Percentiles rank a stretch among this genome's conserved stretches.
phyloP scores from a whole-genome alignment of 2,329 filamentous ascomycete genomes.

The Aureobasidium sp. region DNA sequence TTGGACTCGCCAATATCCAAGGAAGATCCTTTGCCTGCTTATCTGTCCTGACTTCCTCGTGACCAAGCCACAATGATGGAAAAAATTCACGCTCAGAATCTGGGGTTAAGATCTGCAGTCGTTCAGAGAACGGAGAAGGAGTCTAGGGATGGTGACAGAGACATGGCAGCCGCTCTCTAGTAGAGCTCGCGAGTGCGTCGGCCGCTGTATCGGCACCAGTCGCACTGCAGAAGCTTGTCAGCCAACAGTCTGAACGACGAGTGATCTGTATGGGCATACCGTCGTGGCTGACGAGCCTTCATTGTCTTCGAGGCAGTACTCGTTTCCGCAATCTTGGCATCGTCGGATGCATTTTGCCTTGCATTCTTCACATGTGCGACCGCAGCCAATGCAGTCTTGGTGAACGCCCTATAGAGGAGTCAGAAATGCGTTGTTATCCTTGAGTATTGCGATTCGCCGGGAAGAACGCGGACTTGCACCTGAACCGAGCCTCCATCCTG shows the following conservation, averaged over 20 bases:
- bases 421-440: constrained; percentile 9
- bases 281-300: constrained; percentile 65
- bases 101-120: not conserved
- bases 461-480: not conserved
- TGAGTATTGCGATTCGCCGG: constrained; percentile 27
- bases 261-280: constrained; percentile 26
- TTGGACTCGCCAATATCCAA: not conserved
- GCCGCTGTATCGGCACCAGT: constrained; percentile 33
- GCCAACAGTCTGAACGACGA: not conserved
- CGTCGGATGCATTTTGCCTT: constrained; percentile 62
- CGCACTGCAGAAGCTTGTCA: constrained; percentile 25
- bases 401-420: constrained; percentile 43
- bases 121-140: not conserved
- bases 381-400: constrained; percentile 79
- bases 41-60: not conserved
- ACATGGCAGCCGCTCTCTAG: constrained; percentile 18
- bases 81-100: not conserved
- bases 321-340: constrained; percentile 66
- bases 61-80: not conserved
- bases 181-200: constrained; percentile 32
- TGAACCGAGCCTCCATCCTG: not conserved
- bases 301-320: constrained; percentile 79
- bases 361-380: constrained; percentile 70
- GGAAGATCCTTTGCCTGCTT: not conserved
- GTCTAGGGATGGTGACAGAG: not conserved